These are phyloP conservation scores for Fraxinus albicans DNA, from an alignment of 305 asterid genomes.

Conservation along the genomic window DNA sequence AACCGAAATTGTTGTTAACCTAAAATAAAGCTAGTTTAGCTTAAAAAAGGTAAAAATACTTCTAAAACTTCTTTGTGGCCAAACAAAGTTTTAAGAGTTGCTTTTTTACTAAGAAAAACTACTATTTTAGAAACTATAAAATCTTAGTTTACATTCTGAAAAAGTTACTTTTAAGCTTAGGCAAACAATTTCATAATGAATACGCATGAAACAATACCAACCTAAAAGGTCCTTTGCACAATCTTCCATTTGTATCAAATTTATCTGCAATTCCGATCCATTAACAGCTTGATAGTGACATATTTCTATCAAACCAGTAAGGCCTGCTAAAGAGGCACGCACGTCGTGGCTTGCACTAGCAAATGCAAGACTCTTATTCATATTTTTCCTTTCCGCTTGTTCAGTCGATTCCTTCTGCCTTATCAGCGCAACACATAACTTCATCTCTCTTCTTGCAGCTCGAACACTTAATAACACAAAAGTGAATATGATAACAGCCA, in stretches of 20 bases:
- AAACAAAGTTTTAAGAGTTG: neutral
- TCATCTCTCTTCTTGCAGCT: conserved; percentile 60
- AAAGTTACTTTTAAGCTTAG: neutral
- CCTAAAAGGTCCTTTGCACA: conserved; percentile 55
- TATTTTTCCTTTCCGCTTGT: conserved; percentile 69
- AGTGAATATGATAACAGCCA: conserved; percentile 25
- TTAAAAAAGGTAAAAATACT: neutral
- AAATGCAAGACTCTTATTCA: conserved; percentile 68
- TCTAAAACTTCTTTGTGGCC: neutral
- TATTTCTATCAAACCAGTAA: conserved; percentile 51
- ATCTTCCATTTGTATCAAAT: conserved; percentile 38
- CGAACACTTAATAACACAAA: conserved; percentile 32
- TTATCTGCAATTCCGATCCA: conserved; percentile 32
- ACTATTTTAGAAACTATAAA: neutral
- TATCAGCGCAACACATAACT: conserved; percentile 48
- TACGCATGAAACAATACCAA: neutral
- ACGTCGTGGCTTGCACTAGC: conserved; percentile 71
- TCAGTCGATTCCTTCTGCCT: conserved; percentile 75
- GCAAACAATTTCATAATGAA: neutral
- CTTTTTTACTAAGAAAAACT: neutral
- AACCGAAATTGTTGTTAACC: neutral
- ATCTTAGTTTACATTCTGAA: neutral
- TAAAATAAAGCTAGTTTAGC: neutral
- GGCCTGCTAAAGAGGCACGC: conserved; percentile 65
- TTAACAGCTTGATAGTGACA: conserved; percentile 35